Conservation (phyloP, 2,329 filamentous ascomycete species). For the Penicillium sp. region DNA sequence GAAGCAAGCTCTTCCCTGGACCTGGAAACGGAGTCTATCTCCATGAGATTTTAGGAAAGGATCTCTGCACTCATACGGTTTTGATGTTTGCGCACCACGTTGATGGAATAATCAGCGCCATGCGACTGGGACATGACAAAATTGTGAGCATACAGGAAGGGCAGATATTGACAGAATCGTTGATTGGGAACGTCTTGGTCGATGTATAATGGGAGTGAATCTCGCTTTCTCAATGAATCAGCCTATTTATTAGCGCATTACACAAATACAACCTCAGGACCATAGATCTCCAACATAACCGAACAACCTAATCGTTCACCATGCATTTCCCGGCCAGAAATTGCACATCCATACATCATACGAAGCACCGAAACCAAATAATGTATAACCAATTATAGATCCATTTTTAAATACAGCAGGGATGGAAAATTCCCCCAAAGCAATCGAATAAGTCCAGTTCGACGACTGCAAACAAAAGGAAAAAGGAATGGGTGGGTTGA, state of each 20-base stretch:
- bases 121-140: background rate
- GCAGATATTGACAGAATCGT: background rate
- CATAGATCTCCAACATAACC: no score
- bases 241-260: no score
- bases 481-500: constrained; percentile 15
- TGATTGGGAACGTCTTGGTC: background rate
- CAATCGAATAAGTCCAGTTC: constrained; percentile 21
- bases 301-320: no score
- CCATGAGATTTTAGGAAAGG: background rate
- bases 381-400: constrained; percentile 2
- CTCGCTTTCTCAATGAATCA: no score
- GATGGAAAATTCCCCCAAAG: constrained; percentile 11
- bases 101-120: background rate
- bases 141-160: background rate
- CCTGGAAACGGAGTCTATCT: constrained; percentile 1
- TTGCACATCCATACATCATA: no score
- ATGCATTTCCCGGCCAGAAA: no score
- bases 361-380: no score
- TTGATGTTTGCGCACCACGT: background rate
- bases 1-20: constrained; percentile 9
- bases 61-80: background rate
- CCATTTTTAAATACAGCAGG: constrained; percentile 21
- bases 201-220: no score
- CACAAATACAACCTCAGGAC: no score
- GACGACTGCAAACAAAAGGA: constrained; percentile 31